Evolutionary conservation across 805 yeast species (phyloP), one percentile per base, ranked within the genome.

Genomic region (Wickerhamiella parazyma): DNA sequence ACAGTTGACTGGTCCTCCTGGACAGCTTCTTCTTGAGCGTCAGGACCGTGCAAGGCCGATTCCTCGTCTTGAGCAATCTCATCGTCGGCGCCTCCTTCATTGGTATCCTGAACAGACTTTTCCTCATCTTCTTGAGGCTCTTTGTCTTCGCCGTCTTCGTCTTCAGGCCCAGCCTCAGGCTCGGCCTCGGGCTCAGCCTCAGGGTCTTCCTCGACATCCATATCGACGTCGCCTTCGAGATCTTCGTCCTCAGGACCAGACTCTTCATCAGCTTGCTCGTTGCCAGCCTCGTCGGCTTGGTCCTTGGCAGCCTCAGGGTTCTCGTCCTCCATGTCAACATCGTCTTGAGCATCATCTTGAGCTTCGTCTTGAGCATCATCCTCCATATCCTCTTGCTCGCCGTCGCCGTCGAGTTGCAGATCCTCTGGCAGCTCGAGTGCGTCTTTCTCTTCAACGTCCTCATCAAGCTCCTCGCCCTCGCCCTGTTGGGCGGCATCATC

Each of bases 401-500:
- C 78, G 19, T 74, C 93, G n/a, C 78, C 77, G 55, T 89, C 97
- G 24, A 89, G 66, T 52, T 89, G 77, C 69, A 89, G 73, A 54
- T 87, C 95, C 12, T 91, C 97, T 0, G 97, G 96, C 22, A 89
- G 67, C 18, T 91, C 95, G 50, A 89, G 66, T 3, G 87, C 77
- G 47, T 91, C 97, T 5, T 76, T 68, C 57, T 91, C 94, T 16
- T 87, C 89, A 37, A 79, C 84, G 46, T 76, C 66, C 14, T 74
- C 73, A 36, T 84, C 94, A 41, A 83, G 59, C 46, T 79, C 76
- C 41, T 81, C 81, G 25, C 67, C 48, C 17, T 34, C 49, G 26
- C 44, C 46, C 16, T 80, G 83, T 47, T 75, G 81, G 56, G 80
- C 87, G 36, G 82, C 89, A 55, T 82, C 87, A 56, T 82, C 84